Percentiles rank a stretch among this genome's conserved stretches.
phyloP scores from a whole-genome alignment of 768 basidiomycete species.

The Macrocybe gigantea region DNA sequence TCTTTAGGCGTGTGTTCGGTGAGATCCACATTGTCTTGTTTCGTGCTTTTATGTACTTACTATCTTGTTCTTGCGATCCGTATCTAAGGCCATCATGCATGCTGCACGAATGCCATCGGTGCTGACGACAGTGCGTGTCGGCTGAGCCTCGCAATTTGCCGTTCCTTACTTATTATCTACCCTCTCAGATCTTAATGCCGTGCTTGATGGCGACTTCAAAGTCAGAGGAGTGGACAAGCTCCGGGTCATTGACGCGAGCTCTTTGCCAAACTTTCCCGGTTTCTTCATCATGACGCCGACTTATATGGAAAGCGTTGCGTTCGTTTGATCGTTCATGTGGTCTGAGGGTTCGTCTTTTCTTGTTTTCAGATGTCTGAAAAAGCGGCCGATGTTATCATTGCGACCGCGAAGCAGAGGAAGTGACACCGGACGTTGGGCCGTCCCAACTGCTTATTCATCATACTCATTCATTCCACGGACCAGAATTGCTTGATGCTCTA shows the following conservation, averaged over 20 bases:
- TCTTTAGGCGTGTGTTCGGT: constrained; percentile 16
- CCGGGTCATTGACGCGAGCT: constrained; percentile 24
- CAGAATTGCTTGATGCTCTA: too few relatives aligned
- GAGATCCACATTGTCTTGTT: too few relatives aligned
- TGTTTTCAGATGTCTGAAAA: constrained; percentile 21
- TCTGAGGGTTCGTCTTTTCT: neutral
- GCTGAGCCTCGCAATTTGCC: neutral
- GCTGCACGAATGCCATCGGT: constrained; percentile 25
- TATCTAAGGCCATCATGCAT: constrained; percentile 19
- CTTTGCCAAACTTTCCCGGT: constrained; percentile 24
- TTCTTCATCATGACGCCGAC: constrained; percentile 24
- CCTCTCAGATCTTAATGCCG: constrained; percentile 18
- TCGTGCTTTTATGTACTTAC: too few relatives aligned
- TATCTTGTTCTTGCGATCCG: too few relatives aligned
- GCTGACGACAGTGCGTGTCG: constrained; percentile 14
- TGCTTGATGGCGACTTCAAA: constrained; percentile 23
- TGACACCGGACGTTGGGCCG: too few relatives aligned
- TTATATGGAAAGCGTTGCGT: constrained; percentile 19
- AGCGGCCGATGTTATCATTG: constrained; percentile 21
- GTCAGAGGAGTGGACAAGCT: constrained; percentile 23
- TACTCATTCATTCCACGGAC: too few relatives aligned
- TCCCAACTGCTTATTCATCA: too few relatives aligned
- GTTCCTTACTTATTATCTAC: neutral
- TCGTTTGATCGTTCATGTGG: neutral
- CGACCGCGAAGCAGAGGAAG: constrained; percentile 6